Evolutionary conservation across 169 alveolate genomes (phyloP), one percentile per base, ranked within the genome.

Genomic region (Eimeria necatrix): DNA sequence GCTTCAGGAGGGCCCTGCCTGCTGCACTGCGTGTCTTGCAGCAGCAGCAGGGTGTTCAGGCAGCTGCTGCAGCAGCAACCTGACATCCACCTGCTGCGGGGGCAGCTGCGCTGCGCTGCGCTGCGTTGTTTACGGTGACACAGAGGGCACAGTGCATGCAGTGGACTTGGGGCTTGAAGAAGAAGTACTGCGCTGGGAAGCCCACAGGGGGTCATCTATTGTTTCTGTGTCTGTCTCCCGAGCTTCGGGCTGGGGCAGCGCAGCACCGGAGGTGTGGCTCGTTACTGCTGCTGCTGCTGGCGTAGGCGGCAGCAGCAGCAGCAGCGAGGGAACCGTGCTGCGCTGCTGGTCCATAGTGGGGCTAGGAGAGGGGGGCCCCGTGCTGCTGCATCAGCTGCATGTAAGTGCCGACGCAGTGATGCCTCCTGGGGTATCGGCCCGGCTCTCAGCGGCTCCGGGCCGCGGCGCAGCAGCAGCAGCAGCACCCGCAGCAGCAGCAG

Each of bases 61-160:
- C 48, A 76, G 91, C 73, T 91, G 95, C 91, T 80, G 94, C 81
- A 59, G 94, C 83, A 74, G 94, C 90, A 46, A 71, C 61, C 68
- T 80, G 41, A 56, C 52, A 52, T 46, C 91, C 46, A 83, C 91
- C 41, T 90, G 94, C 91, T 91, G 84, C 91, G 49, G 91, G 22
- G 74, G 91, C 71, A 68, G 85, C 85, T 78, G 91, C 22, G 85
- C 92, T 26, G 86, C 96, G 26, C 56, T 81, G 86, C 94, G 96
- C 24, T 93, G 91, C 59, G 91, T 93, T 22, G 49, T 93, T 22
- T 93, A 93, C 83, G 96, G 96, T 52, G 96, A 93, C 24, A 46
- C 70, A 4, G 93, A 60, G 46, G 96, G 96, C 49, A 10, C 68
- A 4, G 74, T 93, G 80, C 96, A 93, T 83, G 93, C 94, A 16